Evolutionary conservation across 192 early-diverging fungal species (phyloP).

Genomic region (Allomyces macrogynus): DNA sequence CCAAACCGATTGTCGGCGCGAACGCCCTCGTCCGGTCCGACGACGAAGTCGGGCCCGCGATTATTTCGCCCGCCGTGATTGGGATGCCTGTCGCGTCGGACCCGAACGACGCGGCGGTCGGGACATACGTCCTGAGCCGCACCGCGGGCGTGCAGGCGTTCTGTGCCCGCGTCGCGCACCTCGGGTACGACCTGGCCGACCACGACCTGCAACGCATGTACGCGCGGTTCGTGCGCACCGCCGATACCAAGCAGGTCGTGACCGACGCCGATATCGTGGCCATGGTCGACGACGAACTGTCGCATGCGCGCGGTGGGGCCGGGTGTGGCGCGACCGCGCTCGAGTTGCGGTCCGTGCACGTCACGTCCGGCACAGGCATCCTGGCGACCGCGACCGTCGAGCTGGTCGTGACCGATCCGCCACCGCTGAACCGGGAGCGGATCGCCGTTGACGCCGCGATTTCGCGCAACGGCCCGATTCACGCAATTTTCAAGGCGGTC

Average conservation of each 20-base stretch:
- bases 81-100: conserved; percentile 31
- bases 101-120: conserved; percentile 27
- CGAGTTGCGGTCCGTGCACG: conserved; percentile 35
- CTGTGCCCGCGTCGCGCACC: conserved; percentile 24
- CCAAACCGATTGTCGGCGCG: conserved; percentile 36
- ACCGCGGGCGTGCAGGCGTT: conserved; percentile 27
- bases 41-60: conserved; percentile 17
- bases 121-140: conserved; percentile 23
- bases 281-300: conserved; percentile 7
- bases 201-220: conserved; percentile 22
- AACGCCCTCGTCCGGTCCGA: conserved; percentile 28
- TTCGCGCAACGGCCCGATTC: conserved; percentile 62
- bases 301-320: too few relatives aligned
- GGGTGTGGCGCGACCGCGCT: too few relatives aligned
- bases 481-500: conserved; percentile 73
- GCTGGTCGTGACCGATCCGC: conserved; percentile 33
- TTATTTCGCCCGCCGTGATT: conserved; percentile 33
- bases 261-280: conserved; percentile 29
- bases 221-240: conserved; percentile 25
- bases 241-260: conserved; percentile 23
- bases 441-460: conserved; percentile 46
- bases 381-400: conserved; percentile 64
- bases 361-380: conserved; percentile 51
- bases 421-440: conserved; percentile 10
- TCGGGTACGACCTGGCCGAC: conserved; percentile 13